phyloP scores from a whole-genome alignment of 768 basidiomycete species.

The Russula sp. region DNA sequence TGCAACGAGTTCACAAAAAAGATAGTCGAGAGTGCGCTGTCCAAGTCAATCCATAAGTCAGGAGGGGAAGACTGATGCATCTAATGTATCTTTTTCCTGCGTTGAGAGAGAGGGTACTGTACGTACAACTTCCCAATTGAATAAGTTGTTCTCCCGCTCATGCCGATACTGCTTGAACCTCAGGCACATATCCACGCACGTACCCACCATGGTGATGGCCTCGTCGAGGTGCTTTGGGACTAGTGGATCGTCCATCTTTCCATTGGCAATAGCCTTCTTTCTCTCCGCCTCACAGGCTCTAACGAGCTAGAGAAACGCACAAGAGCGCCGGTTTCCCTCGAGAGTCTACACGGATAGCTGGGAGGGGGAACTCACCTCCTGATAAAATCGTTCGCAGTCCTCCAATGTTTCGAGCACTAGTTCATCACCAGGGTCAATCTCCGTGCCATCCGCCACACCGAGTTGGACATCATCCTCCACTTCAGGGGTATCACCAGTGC shows the following conservation, averaged over 20 bases:
- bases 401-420: slow-evolving; percentile 54
- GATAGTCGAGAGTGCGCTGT: slow-evolving; percentile 85
- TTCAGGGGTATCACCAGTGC: slow-evolving; percentile 29
- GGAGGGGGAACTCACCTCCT: slow-evolving; percentile 47
- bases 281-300: slow-evolving; percentile 68
- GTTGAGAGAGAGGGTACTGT: slow-evolving; percentile 3
- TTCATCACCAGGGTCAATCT: slow-evolving; percentile 30
- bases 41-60: neutral
- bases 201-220: slow-evolving; percentile 89
- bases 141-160: slow-evolving; percentile 83
- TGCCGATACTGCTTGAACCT: slow-evolving; percentile 88
- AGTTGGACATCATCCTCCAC: slow-evolving; percentile 15
- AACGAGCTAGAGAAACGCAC: slow-evolving; percentile 41
- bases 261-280: slow-evolving; percentile 69
- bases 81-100: slow-evolving; percentile 12
- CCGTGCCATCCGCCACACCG: slow-evolving; percentile 33
- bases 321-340: neutral
- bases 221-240: slow-evolving; percentile 78
- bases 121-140: slow-evolving; percentile 80
- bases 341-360: neutral
- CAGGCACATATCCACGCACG: slow-evolving; percentile 92
- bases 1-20: slow-evolving; percentile 77
- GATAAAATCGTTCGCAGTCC: slow-evolving; percentile 63
- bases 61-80: neutral
- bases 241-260: slow-evolving; percentile 83